These are phyloP conservation scores for Gossypioides kirkii DNA, from an alignment of 345 rosid species.

Conservation along the genomic window DNA sequence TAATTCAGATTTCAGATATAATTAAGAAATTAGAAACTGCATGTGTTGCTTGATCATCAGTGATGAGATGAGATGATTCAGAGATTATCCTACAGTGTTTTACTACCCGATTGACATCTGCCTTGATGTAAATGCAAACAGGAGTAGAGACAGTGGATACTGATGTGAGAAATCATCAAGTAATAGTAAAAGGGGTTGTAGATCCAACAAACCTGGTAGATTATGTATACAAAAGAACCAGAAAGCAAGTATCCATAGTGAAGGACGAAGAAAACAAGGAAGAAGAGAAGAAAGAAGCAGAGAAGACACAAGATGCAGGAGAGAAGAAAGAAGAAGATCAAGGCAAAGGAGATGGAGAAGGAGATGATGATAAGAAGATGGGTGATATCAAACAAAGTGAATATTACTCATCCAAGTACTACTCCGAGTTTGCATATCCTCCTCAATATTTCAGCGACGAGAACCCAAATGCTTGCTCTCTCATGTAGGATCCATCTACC, in stretches of 20 bases:
- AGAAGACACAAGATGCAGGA: background rate
- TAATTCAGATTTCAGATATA: background rate
- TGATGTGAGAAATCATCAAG: constrained; percentile 34
- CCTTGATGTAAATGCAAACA: constrained; percentile 6
- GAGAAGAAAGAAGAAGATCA: constrained; percentile 18
- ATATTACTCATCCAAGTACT: constrained; percentile 38
- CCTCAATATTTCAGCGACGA: constrained; percentile 62
- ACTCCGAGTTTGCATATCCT: constrained; percentile 38
- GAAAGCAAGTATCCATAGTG: constrained; percentile 49
- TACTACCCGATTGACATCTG: too few species aligned
- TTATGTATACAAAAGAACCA: constrained; percentile 42
- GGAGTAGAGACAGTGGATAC: constrained; percentile 64
- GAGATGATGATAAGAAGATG: constrained; percentile 20
- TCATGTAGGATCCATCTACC: constrained; percentile 29
- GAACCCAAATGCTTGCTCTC: constrained; percentile 62
- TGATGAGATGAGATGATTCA: too few species aligned
- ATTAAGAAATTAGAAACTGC: background rate
- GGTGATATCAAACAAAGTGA: constrained; percentile 39
- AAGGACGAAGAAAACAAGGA: constrained; percentile 42
- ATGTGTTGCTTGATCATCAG: background rate
- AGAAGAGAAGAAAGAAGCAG: constrained; percentile 24
- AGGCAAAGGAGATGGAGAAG: constrained; percentile 3
- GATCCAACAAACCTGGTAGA: constrained; percentile 48
- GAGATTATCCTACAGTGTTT: too few species aligned
- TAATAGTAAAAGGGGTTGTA: constrained; percentile 48